Evolutionary conservation across 2,329 filamentous ascomycete species (phyloP), one percentile per base, ranked within the genome.

Genomic region (Hypoxylon sp.): DNA sequence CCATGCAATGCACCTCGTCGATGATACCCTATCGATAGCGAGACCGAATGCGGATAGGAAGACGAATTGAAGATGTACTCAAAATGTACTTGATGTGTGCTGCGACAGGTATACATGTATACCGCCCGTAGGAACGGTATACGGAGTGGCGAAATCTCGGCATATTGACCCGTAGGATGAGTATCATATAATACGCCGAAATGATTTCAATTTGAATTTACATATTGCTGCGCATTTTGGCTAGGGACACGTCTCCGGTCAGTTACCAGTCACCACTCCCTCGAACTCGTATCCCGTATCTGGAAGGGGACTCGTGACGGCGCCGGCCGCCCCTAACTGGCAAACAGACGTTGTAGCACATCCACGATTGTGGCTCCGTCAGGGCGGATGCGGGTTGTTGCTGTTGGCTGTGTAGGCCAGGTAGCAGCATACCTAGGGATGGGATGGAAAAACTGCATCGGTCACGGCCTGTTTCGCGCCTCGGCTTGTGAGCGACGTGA

Each of bases 141-240:
- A 43, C 59, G 59, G 34, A 43, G 59, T 56, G 39, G 54, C 45
- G 37, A 56, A 16, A 16, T 30, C 21, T 57, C 34, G 41, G 32
- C 37, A 60, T 59, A 27, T 51, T 9, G 16, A 30, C 19, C 27
- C 12, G 21, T 12, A 37, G 14, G 19, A 27, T 25, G 45, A n/a
- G 32, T 54, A 34, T 23, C 19, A 41, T 39, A 25, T 54, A 56
- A 34, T 34, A 34, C 12, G 30, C 12, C 4, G 30, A 34, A 34
- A 11, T 12, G 30, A 34, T 34, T 34, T 34, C 21, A 14, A 47
- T 47, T 41, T 41, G 12, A 37, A 37, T 21, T 21, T 19, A 21
- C 4, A 41, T 41, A 3, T n/a, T 34, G 30, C 30, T 41, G 37
- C 37, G 37, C 37, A 41, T 41, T 9, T 21, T 11, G 37, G 16